These are phyloP conservation scores for Dactylellina haptotyla DNA, from an alignment of 2,329 filamentous ascomycete genomes.

Conservation along the genomic window DNA sequence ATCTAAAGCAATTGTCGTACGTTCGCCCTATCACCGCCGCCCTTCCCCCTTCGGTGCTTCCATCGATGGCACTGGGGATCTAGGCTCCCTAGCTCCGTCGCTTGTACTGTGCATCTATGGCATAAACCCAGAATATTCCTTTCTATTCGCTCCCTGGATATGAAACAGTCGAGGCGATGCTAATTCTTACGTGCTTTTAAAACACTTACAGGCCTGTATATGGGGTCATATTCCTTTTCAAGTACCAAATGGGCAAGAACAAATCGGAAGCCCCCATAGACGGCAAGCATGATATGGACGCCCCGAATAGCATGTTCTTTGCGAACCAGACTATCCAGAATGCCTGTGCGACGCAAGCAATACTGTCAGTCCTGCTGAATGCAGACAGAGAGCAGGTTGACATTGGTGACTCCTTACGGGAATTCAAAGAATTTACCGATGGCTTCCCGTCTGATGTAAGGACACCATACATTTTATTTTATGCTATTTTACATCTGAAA, in stretches of 20 bases:
- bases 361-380: constrained; percentile 91
- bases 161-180: constrained; percentile 35
- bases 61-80: neutral
- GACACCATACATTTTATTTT: constrained; percentile 12
- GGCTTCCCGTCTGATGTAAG: constrained; percentile 76
- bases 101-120: neutral
- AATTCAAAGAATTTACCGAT: constrained; percentile 89
- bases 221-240: constrained; percentile 99
- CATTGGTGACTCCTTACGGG: constrained; percentile 75
- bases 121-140: neutral
- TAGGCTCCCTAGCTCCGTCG: neutral
- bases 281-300: constrained; percentile 80
- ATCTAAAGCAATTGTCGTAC: constrained; percentile 70
- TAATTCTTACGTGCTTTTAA: constrained; percentile 46
- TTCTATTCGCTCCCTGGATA: neutral
- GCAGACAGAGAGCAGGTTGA: constrained; percentile 73
- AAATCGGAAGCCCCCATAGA: constrained; percentile 75
- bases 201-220: constrained; percentile 73
- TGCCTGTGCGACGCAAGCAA: constrained; percentile 94
- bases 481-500: constrained; percentile 14
- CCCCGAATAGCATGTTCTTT: constrained; percentile 85
- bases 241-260: constrained; percentile 80
- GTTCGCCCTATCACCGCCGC: constrained; percentile 59
- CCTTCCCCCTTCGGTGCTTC: neutral
- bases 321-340: constrained; percentile 98